Base-by-base conservation (phyloP, 1,284 basidiomycete species). In the Cerioporus squamosus region DNA sequence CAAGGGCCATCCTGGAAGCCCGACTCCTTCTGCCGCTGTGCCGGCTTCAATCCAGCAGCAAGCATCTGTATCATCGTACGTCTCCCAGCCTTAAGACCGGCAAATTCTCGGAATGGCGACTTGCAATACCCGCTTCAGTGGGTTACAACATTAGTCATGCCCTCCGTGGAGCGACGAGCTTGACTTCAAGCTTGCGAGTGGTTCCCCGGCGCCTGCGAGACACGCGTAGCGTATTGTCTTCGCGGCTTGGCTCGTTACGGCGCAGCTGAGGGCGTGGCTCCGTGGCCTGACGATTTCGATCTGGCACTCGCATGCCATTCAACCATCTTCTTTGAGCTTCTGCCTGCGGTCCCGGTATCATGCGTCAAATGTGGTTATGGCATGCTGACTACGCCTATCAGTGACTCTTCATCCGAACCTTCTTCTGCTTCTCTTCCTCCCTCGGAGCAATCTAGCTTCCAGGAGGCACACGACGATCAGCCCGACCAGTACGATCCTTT, bases 401-500 rank as follows among this genome's bases (percentile, higher is more conserved):
- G 62, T 33, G 62, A 64, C 40, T 57, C 62, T 17, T 61, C 60
- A 7, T 64, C 62, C 45, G 63, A 62, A 40, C 64, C 65, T 31
- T 58, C 58, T 9, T 61, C 67, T 20, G 46, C 57, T 39, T 51
- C 59, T 9, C 56, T 66, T 31, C 54, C 43, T 31, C 54, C 46
- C 17, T 51, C 45, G 29, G 58, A 62, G 22, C 51, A 57, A 36
- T 53, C 59, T 10, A 36, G 10, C 12, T 44, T 33, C 24, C 50
- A 63, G 38, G 58, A 63, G 20, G 76, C 74, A 67, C 75, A 20
- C 2, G 36, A 44, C 44, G 40, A 60, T 18, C 40, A 42, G 2
- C 79, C 79, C 61, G 62, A 78, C 70, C 63, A 64, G 23, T 66
- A 82, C 65, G 74, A 76, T 78, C 64, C 77, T 68, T 68, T 81